Conservation (phyloP, 108 stramenopile species). For the Parmales sp. region DNA sequence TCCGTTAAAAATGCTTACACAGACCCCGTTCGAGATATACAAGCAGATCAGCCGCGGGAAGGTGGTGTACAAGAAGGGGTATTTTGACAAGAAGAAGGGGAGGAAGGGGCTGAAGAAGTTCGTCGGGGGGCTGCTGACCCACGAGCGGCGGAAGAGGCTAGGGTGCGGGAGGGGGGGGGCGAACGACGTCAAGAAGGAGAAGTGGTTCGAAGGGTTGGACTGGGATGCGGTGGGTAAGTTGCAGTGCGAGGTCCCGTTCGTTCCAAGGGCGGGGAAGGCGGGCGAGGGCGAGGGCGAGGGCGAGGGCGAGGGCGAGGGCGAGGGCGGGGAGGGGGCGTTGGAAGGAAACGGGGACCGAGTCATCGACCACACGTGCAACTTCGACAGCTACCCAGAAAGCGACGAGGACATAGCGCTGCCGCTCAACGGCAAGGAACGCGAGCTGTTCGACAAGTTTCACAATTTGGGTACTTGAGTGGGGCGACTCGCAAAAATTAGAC, state of each 20-base stretch:
- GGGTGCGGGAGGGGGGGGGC: constrained; percentile 34
- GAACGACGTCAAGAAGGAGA: constrained; percentile 25
- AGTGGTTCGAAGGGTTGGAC: constrained; percentile 24
- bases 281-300: too few relatives aligned
- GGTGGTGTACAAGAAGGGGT: constrained; percentile 19
- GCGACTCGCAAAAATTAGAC: too few relatives aligned
- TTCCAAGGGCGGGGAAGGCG: not conserved
- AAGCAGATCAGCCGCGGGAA: constrained; percentile 32
- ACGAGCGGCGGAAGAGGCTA: constrained; percentile 36
- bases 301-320: too few relatives aligned
- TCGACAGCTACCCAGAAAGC: not conserved
- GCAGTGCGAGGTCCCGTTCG: not conserved
- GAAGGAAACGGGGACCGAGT: not conserved
- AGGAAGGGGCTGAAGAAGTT: too few relatives aligned
- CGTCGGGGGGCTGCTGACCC: constrained; percentile 24
- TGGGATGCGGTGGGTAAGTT: constrained; percentile 28
- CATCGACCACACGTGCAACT: not conserved
- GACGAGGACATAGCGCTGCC: not conserved
- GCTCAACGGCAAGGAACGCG: not conserved
- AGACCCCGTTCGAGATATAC: constrained; percentile 43
- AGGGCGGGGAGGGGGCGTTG: not conserved
- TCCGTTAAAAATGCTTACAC: too few relatives aligned
- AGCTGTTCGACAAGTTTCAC: not conserved
- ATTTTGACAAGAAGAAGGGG: too few relatives aligned
- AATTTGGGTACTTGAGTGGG: too few relatives aligned